Conservation (phyloP, 192 early-diverging fungal genomes). For the Coemansia sp. region DNA sequence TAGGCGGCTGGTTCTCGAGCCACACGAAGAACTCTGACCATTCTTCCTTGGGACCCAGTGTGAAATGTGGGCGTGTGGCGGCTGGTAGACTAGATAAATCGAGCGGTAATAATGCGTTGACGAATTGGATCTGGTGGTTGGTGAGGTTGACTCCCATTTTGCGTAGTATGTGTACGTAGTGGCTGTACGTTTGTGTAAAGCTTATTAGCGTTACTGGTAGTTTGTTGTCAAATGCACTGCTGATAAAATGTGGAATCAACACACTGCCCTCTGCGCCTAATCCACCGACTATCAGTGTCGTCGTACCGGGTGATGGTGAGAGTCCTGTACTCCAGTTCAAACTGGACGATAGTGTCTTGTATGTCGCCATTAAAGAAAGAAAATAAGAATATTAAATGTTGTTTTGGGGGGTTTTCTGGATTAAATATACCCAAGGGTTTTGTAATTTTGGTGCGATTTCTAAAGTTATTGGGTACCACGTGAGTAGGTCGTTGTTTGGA, state of each 20-base stretch:
- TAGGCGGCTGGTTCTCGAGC: constrained; percentile 10
- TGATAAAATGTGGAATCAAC: constrained; percentile 32
- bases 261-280: constrained; percentile 18
- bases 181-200: constrained; percentile 39
- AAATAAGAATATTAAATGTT: too few relatives aligned
- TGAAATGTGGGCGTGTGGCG: constrained; percentile 31
- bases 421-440: too few relatives aligned
- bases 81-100: background rate
- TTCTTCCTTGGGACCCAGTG: background rate
- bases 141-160: constrained; percentile 40
- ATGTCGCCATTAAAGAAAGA: background rate
- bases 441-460: too few relatives aligned
- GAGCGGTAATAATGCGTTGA: constrained; percentile 18
- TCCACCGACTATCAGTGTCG: constrained; percentile 18
- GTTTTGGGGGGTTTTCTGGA: too few relatives aligned
- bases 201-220: constrained; percentile 20
- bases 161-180: constrained; percentile 53
- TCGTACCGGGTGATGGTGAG: constrained; percentile 12
- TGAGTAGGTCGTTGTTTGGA: too few relatives aligned
- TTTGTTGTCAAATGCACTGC: background rate
- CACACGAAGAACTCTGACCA: constrained; percentile 35
- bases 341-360: constrained; percentile 38
- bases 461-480: too few relatives aligned
- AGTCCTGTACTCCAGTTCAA: constrained; percentile 46
- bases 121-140: constrained; percentile 22